These are phyloP conservation scores for Sarocladiaceae sp. DNA, from an alignment of 2,329 filamentous ascomycete genomes.

Conservation along the genomic window DNA sequence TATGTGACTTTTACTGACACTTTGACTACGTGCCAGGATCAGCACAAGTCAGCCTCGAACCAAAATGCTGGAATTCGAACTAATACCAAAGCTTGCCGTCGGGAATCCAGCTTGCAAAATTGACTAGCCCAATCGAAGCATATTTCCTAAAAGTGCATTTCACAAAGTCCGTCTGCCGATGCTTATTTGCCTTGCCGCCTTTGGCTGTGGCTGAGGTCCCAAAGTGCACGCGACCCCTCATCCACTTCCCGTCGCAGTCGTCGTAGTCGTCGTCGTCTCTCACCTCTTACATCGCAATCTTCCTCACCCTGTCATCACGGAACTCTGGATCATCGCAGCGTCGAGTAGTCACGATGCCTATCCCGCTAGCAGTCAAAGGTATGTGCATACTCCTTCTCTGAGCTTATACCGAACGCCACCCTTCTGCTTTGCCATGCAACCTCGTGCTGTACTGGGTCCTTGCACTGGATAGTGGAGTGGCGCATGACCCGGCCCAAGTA, in stretches of 20 bases:
- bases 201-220: not conserved
- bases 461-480: conserved; percentile 1
- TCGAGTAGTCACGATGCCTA: conserved; percentile 12
- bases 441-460: not conserved
- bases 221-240: conserved; percentile 1
- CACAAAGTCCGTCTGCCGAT: too few relatives aligned
- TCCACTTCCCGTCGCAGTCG: not conserved
- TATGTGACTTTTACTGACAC: too few relatives aligned
- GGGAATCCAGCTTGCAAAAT: too few relatives aligned
- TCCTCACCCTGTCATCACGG: not conserved
- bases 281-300: not conserved
- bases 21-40: too few relatives aligned
- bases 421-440: not conserved
- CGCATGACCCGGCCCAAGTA: conserved; percentile 7
- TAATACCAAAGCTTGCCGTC: too few relatives aligned
- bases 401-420: not conserved
- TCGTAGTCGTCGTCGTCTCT: not conserved
- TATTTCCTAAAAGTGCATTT: too few relatives aligned
- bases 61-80: too few relatives aligned
- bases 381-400: not conserved
- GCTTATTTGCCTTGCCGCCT: too few relatives aligned
- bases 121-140: too few relatives aligned
- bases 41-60: too few relatives aligned
- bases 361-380: conserved; percentile 15
- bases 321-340: not conserved